Evolutionary conservation across 2,329 filamentous ascomycete genomes (phyloP).

Genomic region (Colletotrichum sp.): DNA sequence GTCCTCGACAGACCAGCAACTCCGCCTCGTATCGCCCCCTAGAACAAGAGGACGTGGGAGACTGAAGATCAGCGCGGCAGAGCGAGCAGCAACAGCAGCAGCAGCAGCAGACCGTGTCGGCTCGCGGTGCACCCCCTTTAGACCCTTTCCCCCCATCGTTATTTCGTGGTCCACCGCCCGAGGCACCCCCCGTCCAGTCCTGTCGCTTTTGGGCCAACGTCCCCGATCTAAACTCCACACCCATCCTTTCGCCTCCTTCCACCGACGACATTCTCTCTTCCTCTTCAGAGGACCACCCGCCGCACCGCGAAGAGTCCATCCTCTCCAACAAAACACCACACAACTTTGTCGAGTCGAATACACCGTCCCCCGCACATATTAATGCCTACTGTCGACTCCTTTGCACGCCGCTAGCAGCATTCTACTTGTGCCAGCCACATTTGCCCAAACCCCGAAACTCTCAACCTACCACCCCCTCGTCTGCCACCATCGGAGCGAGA

Average conservation of each 20-base stretch:
- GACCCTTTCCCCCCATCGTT: constrained; percentile 17
- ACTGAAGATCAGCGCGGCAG: not conserved
- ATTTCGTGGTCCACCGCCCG: constrained; percentile 21
- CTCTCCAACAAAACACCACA: not conserved
- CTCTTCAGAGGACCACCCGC: constrained; percentile 6
- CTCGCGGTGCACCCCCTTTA: constrained; percentile 10
- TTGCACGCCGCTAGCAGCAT: constrained; percentile 11
- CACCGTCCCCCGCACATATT: not conserved
- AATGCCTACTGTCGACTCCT: not conserved
- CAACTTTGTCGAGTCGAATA: not conserved
- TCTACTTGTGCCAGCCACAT: constrained; percentile 6
- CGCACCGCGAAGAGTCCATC: constrained; percentile 7
- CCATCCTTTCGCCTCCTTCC: constrained; percentile 19
- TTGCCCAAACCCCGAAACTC: not conserved
- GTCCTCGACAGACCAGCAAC: not conserved
- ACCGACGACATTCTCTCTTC: constrained; percentile 20
- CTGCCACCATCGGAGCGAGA: constrained; percentile 2
- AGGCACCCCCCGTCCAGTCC: constrained; percentile 17
- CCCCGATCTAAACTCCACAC: constrained; percentile 22
- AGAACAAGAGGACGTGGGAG: not conserved
- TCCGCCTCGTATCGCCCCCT: not conserved
- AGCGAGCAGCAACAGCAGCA: not conserved
- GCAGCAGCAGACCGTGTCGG: not conserved
- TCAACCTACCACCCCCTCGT: constrained; percentile 7
- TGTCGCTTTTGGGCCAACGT: constrained; percentile 20